Conservation (phyloP, 1,284 basidiomycete genomes). For the Cutaneotrichosporon sp. region DNA sequence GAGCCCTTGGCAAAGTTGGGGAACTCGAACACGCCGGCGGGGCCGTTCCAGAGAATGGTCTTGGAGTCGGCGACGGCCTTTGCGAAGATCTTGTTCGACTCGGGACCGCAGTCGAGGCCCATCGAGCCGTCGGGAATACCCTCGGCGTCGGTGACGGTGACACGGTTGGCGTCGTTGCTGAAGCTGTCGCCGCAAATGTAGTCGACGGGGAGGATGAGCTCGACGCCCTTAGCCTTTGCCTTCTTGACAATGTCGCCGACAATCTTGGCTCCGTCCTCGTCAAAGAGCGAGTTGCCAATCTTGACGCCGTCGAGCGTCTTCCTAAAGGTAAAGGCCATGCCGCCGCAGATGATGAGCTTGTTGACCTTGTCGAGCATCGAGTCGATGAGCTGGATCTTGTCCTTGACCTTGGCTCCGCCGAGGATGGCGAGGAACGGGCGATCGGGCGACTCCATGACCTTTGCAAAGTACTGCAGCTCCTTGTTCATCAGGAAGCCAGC, state of each 20-base stretch:
- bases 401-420: conserved; percentile 97
- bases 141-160: conserved; percentile 70
- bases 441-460: conserved; percentile 91
- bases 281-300: conserved; percentile 96
- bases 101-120: conserved; percentile 85
- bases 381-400: conserved; percentile 98
- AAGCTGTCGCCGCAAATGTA: conserved; percentile 95
- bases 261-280: conserved; percentile 84
- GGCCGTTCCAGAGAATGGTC: conserved; percentile 99
- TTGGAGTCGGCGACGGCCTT: conserved; percentile 81
- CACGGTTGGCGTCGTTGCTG: conserved; percentile 83
- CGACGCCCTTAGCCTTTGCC: conserved; percentile 89
- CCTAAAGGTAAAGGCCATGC: conserved; percentile 99
- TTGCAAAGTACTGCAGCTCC: conserved; percentile 98
- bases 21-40: conserved; percentile 98
- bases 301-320: conserved; percentile 81
- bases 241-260: conserved; percentile 83
- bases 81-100: conserved; percentile 77
- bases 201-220: conserved; percentile 93
- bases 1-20: conserved; percentile 85
- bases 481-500: conserved; percentile 98
- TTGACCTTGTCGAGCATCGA: conserved; percentile 99
- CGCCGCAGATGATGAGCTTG: conserved; percentile 94
- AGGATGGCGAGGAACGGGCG: conserved; percentile 97
- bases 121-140: conserved; percentile 93